Evolutionary conservation across 768 basidiomycete species (phyloP).

Genomic region (Pleurotus tuoliensis): DNA sequence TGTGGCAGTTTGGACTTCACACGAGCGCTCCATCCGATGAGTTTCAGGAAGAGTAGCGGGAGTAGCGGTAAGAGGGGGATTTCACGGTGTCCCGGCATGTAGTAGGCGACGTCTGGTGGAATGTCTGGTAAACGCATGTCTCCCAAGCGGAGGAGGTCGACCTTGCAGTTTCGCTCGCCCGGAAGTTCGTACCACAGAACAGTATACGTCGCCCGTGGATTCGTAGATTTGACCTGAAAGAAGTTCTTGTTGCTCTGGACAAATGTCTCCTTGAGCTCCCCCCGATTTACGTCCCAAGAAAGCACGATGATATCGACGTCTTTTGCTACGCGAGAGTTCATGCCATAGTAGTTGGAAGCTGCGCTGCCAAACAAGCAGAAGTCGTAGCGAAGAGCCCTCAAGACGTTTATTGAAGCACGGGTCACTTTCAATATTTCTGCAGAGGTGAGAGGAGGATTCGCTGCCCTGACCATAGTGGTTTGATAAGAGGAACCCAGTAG

Average conservation of each 20-base stretch:
- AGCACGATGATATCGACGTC: neutral
- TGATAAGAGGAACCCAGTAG: too few relatives aligned
- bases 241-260: neutral
- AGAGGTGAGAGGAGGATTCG: neutral
- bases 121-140: neutral
- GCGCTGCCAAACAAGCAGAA: neutral
- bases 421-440: neutral
- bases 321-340: neutral
- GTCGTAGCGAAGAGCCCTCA: neutral
- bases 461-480: neutral
- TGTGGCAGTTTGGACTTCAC: constrained; percentile 22
- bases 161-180: neutral
- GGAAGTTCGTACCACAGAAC: neutral
- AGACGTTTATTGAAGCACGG: neutral
- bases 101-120: neutral
- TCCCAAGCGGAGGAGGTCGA: neutral
- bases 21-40: constrained; percentile 41
- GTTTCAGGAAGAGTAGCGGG: constrained; percentile 34
- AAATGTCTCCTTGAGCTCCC: neutral
- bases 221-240: neutral
- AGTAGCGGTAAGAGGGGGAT: constrained; percentile 36
- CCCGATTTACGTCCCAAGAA: neutral
- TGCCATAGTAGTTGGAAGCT: neutral
- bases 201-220: neutral
- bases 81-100: neutral